phyloP scores from a whole-genome alignment of 805 yeast species.

The Scheffersomyces stipitis region DNA sequence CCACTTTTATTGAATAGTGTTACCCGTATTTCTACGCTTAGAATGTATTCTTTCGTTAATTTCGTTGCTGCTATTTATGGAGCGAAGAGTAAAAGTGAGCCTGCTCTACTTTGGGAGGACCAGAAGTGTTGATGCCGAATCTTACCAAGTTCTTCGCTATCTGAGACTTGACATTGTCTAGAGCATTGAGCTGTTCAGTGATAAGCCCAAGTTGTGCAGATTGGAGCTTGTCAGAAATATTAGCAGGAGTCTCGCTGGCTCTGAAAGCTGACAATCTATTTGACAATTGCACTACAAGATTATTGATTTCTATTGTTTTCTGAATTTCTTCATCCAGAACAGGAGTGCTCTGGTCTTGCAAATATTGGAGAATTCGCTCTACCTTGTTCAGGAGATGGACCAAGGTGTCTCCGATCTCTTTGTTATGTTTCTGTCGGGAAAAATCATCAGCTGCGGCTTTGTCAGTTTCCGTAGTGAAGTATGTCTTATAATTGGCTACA shows the following conservation, averaged over 20 bases:
- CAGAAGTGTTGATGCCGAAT: constrained; percentile 4
- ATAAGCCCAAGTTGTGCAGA: constrained; percentile 29
- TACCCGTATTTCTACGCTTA: no score
- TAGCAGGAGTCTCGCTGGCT: constrained; percentile 7
- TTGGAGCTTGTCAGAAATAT: constrained; percentile 14
- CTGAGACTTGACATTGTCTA: constrained; percentile 19
- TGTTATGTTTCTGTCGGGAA: constrained; percentile 8
- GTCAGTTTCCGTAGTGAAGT: constrained; percentile 13
- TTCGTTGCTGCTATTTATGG: background rate
- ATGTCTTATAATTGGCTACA: constrained; percentile 25
- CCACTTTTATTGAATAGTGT: no score
- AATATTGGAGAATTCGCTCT: constrained; percentile 18
- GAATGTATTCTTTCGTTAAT: no score
- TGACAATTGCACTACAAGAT: constrained; percentile 26
- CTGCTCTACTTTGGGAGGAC: background rate
- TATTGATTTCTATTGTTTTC: constrained; percentile 18
- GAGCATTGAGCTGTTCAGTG: constrained; percentile 26
- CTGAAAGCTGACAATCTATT: constrained; percentile 18
- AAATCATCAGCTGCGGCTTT: constrained; percentile 4
- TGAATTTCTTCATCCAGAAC: constrained; percentile 7
- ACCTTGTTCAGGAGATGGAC: constrained; percentile 24
- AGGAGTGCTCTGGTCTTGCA: constrained; percentile 2
- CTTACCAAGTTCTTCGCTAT: constrained; percentile 12
- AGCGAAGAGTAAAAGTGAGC: background rate
- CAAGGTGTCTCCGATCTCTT: constrained; percentile 12